phyloP scores from a whole-genome alignment of 2,329 filamentous ascomycete species.

The Trichoderma citrinoviride region DNA sequence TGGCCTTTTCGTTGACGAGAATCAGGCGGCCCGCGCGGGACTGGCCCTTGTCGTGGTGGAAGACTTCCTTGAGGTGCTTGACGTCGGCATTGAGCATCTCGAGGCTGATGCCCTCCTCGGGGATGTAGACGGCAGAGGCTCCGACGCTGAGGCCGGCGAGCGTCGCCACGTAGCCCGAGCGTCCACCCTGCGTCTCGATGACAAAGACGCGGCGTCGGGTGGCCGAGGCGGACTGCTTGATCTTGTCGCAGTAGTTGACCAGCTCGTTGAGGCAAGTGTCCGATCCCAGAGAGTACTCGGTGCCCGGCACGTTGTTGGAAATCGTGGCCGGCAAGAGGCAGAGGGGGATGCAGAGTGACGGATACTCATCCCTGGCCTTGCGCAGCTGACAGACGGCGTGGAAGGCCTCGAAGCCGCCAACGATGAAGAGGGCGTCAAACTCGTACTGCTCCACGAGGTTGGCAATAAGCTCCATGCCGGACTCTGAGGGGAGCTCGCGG shows the following conservation, averaged over 20 bases:
- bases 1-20: conserved; percentile 94
- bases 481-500: conserved; percentile 82
- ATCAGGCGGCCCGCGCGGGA: conserved; percentile 90
- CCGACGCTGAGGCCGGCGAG: conserved; percentile 89
- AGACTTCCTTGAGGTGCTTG: conserved; percentile 80
- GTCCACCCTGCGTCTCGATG: conserved; percentile 94
- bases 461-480: conserved; percentile 78
- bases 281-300: conserved; percentile 93
- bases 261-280: conserved; percentile 96
- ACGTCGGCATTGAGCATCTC: conserved; percentile 93
- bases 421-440: conserved; percentile 86
- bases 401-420: conserved; percentile 96
- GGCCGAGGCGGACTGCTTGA: conserved; percentile 93
- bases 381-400: conserved; percentile 86
- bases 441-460: conserved; percentile 80
- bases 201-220: conserved; percentile 93
- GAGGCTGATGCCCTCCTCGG: conserved; percentile 91
- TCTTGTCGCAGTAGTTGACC: conserved; percentile 93
- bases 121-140: conserved; percentile 90
- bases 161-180: conserved; percentile 90
- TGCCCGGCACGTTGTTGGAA: conserved; percentile 97
- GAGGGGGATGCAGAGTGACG: conserved; percentile 89
- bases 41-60: conserved; percentile 80
- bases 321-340: conserved; percentile 92
- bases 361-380: conserved; percentile 72